These are phyloP conservation scores for Aspergillus ellipticus DNA, from an alignment of 495 filamentous ascomycete genomes.

Conservation along the genomic window DNA sequence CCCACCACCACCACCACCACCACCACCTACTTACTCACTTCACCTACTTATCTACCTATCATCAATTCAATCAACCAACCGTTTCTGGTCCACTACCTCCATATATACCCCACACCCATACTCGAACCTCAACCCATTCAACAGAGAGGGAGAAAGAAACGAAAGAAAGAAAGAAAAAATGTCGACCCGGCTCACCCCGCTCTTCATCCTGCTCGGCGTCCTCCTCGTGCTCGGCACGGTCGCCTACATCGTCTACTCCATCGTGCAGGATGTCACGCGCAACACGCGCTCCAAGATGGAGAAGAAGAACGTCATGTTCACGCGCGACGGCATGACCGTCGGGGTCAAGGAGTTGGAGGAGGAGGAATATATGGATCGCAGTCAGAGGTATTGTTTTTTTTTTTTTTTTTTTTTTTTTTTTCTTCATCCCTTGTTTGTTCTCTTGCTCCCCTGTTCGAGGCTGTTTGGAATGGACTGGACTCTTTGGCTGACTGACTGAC, in stretches of 20 bases:
- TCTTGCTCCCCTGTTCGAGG: neutral
- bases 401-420: neutral
- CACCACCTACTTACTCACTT: neutral
- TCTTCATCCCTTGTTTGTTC: neutral
- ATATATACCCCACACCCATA: neutral
- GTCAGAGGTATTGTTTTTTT: conserved; percentile 55
- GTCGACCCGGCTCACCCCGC: conserved; percentile 59
- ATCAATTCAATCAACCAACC: too few species aligned
- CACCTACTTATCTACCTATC: neutral
- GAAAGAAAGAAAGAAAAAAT: conserved; percentile 8
- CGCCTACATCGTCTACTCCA: conserved; percentile 70
- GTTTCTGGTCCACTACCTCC: too few species aligned
- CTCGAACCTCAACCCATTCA: neutral
- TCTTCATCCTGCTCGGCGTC: conserved; percentile 68
- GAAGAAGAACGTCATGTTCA: conserved; percentile 73
- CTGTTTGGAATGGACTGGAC: neutral
- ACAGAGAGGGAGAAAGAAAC: neutral
- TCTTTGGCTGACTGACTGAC: neutral
- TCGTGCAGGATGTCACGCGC: conserved; percentile 62
- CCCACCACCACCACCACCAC: neutral
- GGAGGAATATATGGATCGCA: conserved; percentile 78
- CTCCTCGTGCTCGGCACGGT: conserved; percentile 60
- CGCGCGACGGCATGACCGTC: conserved; percentile 81
- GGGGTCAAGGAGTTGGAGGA: conserved; percentile 68
- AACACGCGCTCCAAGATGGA: conserved; percentile 73